Evolutionary conservation across 495 filamentous ascomycete species (phyloP).

Genomic region (Venustampulla echinocandica): DNA sequence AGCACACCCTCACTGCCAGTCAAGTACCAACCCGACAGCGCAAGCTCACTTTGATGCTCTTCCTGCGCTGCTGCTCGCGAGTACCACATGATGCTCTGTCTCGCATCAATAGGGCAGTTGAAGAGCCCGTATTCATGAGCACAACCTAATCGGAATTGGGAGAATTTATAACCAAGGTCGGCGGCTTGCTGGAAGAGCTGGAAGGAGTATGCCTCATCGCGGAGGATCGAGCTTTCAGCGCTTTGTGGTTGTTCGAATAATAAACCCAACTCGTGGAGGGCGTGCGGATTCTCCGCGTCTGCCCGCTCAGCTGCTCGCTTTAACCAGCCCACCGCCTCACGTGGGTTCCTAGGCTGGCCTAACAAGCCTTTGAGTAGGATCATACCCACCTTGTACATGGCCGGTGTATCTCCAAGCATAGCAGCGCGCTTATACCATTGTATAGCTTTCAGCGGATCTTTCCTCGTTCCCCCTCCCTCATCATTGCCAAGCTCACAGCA

Average conservation of each 20-base stretch:
- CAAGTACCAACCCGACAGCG: conserved; percentile 91
- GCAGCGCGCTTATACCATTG: conserved; percentile 97
- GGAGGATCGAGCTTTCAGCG: conserved; percentile 59
- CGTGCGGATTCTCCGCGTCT: conserved; percentile 86
- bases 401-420: conserved; percentile 77
- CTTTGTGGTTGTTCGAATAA: conserved; percentile 64
- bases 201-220: conserved; percentile 70
- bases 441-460: conserved; percentile 85
- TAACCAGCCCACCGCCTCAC: conserved; percentile 82
- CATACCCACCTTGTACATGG: conserved; percentile 98
- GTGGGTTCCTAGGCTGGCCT: conserved; percentile 73
- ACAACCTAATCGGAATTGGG: conserved; percentile 79
- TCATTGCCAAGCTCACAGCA: conserved; percentile 97
- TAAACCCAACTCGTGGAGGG: conserved; percentile 82
- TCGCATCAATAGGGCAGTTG: conserved; percentile 72
- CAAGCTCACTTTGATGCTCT: conserved; percentile 89
- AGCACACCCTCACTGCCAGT: conserved; percentile 84
- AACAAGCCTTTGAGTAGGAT: conserved; percentile 91
- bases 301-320: conserved; percentile 88
- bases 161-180: conserved; percentile 87
- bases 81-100: conserved; percentile 86
- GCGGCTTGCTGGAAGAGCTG: conserved; percentile 81
- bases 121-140: conserved; percentile 86
- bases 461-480: conserved; percentile 82
- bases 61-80: conserved; percentile 84